A percentile compares a stretch with the other conserved stretches of the same genome.
Conservation (phyloP, 176 grass and related monocot species). For the Luzula sylvatica region DNA sequence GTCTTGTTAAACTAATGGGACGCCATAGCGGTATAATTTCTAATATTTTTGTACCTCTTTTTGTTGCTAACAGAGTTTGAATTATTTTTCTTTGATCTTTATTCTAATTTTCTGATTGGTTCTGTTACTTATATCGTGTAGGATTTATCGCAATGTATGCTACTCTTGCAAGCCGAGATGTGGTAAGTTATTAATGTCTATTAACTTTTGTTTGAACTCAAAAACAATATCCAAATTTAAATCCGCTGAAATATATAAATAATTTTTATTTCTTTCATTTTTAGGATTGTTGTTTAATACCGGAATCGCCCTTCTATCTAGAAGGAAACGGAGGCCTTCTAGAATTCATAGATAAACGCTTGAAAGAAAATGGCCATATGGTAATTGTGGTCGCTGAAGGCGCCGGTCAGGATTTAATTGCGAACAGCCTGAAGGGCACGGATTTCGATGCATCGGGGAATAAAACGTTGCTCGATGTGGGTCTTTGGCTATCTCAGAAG, state of each 20-base stretch:
- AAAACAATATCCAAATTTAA: not conserved
- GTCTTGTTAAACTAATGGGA: slow-evolving; percentile 91
- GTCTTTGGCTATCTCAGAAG: slow-evolving; percentile 90
- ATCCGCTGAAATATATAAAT: slow-evolving; percentile 4
- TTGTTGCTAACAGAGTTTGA: too few relatives aligned
- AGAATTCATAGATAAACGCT: slow-evolving; percentile 70
- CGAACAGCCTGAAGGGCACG: slow-evolving; percentile 51
- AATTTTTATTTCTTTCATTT: slow-evolving; percentile 4
- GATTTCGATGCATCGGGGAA: slow-evolving; percentile 94
- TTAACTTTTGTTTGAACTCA: not conserved
- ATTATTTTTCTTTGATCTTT: not conserved
- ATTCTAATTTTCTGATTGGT: not conserved
- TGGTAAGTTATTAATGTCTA: slow-evolving; percentile 45
- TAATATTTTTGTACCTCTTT: too few relatives aligned
- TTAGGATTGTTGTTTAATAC: slow-evolving; percentile 98
- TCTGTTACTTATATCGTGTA: slow-evolving; percentile 21
- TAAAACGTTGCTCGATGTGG: slow-evolving; percentile 88
- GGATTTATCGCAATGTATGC: slow-evolving; percentile 99
- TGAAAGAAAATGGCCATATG: slow-evolving; percentile 96
- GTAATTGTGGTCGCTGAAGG: slow-evolving; percentile 93
- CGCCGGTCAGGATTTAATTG: slow-evolving; percentile 85
- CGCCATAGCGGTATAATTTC: slow-evolving; percentile 92
- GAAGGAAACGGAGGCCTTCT: slow-evolving; percentile 78
- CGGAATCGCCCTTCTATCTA: slow-evolving; percentile 86
- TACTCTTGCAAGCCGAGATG: slow-evolving; percentile 92